Evolutionary conservation across 2,329 filamentous ascomycete species (phyloP), one percentile per base, ranked within the genome.

Genomic region (Colletotrichum ledebouriae): DNA sequence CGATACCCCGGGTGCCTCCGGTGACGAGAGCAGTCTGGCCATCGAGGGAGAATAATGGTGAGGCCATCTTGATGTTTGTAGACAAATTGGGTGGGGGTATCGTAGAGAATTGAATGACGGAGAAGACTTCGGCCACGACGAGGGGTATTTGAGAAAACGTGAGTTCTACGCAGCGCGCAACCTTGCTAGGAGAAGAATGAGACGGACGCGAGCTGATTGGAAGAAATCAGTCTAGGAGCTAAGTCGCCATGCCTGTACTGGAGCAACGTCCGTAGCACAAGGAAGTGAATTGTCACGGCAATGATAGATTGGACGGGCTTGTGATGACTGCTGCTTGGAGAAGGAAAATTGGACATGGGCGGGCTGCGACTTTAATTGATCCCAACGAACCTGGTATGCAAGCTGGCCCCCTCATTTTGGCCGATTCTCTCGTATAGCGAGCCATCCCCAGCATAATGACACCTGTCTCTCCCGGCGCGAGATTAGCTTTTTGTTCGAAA

Each of bases 11-110:
- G 2, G 86, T 88, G 64, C 82, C 85, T 63, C 87, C 87, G 0
- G 87, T 89, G 69, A 89, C 73, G 67, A 89, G 80, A 65, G 86
- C 87, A 0, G 85, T 88, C 71, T 88, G 85, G 73, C 84, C 85
- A 66, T 84, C 75, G 41, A 89, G 82, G 2, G 85, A 87, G 76
- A 89, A 89, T 59, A 84, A 74, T 2, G 78, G 74, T 41, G 77
- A 73, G 46, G 77, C 73, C 79, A 84, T 82, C 22, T 34, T 44
- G 55, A 42, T 11, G 20, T 25, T 57, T 20, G 15, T 44, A 44
- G 22, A 22, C 49, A 15, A 33, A 17, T 11, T 52, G 49, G 12
- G 49, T 29, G 29, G 6, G 29, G 15, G 10, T 52, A 52, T 34
- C 49, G n/a, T 25, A 25, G n/a, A 57, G n/a, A 44, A 11, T 11